phyloP scores from a whole-genome alignment of 208 protist species.

The Trichomonas vaginalis region DNA sequence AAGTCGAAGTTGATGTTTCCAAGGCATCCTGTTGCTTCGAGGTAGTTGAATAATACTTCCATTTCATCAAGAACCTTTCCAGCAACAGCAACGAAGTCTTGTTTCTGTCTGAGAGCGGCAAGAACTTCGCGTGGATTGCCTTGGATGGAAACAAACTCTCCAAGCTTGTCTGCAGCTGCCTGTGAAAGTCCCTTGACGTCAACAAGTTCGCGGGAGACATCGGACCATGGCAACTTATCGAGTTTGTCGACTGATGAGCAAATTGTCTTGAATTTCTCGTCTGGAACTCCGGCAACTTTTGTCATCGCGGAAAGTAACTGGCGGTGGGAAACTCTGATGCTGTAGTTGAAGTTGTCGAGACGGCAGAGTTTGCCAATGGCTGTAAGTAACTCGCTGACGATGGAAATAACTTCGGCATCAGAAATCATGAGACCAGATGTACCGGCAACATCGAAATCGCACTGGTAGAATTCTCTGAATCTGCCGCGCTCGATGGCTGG shows the following conservation, averaged over 20 bases:
- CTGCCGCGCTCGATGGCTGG: slow-evolving; percentile 52
- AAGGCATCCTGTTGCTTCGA: slow-evolving; percentile 23
- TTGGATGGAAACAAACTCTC: slow-evolving; percentile 37
- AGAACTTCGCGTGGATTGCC: slow-evolving; percentile 29
- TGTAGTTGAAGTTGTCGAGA: slow-evolving; percentile 46
- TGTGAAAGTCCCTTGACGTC: slow-evolving; percentile 46
- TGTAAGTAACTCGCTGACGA: slow-evolving; percentile 52
- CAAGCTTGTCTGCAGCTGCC: slow-evolving; percentile 40
- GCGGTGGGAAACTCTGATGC: slow-evolving; percentile 57
- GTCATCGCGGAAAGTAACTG: slow-evolving; percentile 54
- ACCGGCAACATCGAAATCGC: slow-evolving; percentile 67
- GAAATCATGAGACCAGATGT: slow-evolving; percentile 48
- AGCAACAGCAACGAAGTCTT: not conserved
- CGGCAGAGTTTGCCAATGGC: slow-evolving; percentile 32
- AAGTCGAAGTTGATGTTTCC: slow-evolving; percentile 27
- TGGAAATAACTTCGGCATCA: slow-evolving; percentile 53
- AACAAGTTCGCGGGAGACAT: slow-evolving; percentile 53
- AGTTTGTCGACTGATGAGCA: slow-evolving; percentile 64
- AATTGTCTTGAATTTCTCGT: slow-evolving; percentile 49
- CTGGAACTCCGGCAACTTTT: slow-evolving; percentile 50
- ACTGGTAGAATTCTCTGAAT: slow-evolving; percentile 71
- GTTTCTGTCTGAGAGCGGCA: not conserved
- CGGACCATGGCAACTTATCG: slow-evolving; percentile 55
- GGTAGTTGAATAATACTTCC: slow-evolving; percentile 35
- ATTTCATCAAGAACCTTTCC: slow-evolving; percentile 39